These are phyloP conservation scores for Cladosporium oxysporum DNA, from an alignment of 2,329 filamentous ascomycete species.

Conservation along the genomic window DNA sequence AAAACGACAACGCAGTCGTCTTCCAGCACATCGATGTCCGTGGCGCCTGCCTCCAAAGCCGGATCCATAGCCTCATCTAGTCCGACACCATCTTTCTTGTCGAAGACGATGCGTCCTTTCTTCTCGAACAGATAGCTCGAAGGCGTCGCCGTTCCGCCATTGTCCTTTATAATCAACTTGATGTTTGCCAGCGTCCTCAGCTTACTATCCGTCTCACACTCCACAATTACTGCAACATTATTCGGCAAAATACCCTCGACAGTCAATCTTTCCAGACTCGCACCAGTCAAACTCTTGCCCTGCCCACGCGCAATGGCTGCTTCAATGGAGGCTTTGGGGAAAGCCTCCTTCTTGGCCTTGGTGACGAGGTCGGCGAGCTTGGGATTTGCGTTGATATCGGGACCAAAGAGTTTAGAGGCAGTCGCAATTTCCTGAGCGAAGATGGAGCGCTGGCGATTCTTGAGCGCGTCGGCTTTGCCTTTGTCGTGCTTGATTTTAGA, in stretches of 20 bases:
- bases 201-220: slow-evolving; percentile 83
- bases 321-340: slow-evolving; percentile 84
- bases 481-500: slow-evolving; percentile 96
- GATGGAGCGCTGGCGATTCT: slow-evolving; percentile 67
- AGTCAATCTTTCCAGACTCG: slow-evolving; percentile 72
- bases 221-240: slow-evolving; percentile 74
- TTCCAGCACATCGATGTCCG: slow-evolving; percentile 68
- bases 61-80: slow-evolving; percentile 75
- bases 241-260: slow-evolving; percentile 80
- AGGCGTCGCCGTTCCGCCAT: slow-evolving; percentile 69
- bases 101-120: slow-evolving; percentile 73
- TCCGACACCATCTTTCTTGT: slow-evolving; percentile 56
- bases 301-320: slow-evolving; percentile 84
- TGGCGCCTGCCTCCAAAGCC: slow-evolving; percentile 80
- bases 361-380: slow-evolving; percentile 72
- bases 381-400: slow-evolving; percentile 72
- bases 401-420: slow-evolving; percentile 76
- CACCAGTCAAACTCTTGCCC: slow-evolving; percentile 73
- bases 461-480: slow-evolving; percentile 78
- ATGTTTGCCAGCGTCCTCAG: slow-evolving; percentile 72
- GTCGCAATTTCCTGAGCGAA: slow-evolving; percentile 73
- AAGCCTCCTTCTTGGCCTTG: slow-evolving; percentile 79
- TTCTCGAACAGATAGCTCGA: slow-evolving; percentile 84
- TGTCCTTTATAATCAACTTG: slow-evolving; percentile 68
- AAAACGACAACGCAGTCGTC: slow-evolving; percentile 72